phyloP scores from a whole-genome alignment of 305 asterid species.

The Nicotiana rustica region DNA sequence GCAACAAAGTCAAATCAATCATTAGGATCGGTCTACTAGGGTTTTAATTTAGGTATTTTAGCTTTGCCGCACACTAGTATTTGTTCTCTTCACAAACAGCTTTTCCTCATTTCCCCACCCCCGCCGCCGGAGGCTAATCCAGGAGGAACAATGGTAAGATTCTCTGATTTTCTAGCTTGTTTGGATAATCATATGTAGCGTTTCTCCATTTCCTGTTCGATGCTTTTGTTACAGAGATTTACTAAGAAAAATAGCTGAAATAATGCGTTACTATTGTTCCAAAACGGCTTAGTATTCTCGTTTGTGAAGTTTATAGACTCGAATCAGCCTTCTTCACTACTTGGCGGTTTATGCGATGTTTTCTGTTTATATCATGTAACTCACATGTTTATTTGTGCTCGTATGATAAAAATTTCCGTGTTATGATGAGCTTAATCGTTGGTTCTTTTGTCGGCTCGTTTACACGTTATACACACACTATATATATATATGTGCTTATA shows the following conservation, averaged over 20 bases:
- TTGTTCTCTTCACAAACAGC: neutral
- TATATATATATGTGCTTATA: neutral
- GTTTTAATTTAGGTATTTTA: slow-evolving; percentile 44
- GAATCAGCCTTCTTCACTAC: neutral
- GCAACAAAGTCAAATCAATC: neutral
- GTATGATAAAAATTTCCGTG: no score
- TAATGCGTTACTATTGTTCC: neutral
- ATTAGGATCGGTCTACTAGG: slow-evolving; percentile 38
- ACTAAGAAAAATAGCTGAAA: neutral
- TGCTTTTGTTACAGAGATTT: slow-evolving; percentile 12
- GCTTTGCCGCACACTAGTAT: neutral
- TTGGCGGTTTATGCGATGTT: neutral
- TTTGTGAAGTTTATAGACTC: neutral
- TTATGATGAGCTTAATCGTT: neutral
- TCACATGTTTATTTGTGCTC: neutral
- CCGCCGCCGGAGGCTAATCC: slow-evolving; percentile 36
- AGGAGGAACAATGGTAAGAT: slow-evolving; percentile 49
- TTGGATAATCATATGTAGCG: neutral
- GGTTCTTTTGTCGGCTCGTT: neutral
- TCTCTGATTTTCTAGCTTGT: slow-evolving; percentile 10
- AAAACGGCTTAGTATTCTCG: neutral
- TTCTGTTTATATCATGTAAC: neutral
- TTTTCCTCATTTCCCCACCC: slow-evolving; percentile 27
- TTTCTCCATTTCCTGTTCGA: neutral
- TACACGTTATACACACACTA: neutral